Evolutionary conservation across 192 early-diverging fungal genomes (phyloP).

Genomic region (Gamsiella multidivaricata): DNA sequence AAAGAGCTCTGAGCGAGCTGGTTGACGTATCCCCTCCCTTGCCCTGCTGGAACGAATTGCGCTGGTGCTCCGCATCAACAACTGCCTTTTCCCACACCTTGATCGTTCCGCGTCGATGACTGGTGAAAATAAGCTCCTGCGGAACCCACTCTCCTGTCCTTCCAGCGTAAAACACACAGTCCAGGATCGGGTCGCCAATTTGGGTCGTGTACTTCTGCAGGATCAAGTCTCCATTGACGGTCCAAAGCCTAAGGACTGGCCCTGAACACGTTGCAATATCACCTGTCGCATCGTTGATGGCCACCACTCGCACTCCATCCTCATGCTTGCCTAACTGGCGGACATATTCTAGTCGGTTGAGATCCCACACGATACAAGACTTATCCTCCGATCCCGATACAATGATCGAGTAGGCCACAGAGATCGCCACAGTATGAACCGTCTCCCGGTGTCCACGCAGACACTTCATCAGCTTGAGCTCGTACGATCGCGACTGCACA

Average conservation of each 20-base stretch:
- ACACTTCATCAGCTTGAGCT: conserved; percentile 63
- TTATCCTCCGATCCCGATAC: conserved; percentile 72
- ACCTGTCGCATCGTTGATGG: conserved; percentile 71
- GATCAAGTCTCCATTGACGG: conserved; percentile 73
- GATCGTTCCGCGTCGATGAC: conserved; percentile 65
- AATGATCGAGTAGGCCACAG: conserved; percentile 69
- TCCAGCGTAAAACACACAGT: conserved; percentile 65
- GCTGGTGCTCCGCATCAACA: conserved; percentile 17
- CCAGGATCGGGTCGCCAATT: conserved; percentile 62
- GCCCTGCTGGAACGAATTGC: conserved; percentile 3
- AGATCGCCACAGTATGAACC: conserved; percentile 61
- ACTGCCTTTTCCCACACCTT: conserved; percentile 57
- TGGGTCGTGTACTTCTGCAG: conserved; percentile 61
- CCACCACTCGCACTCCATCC: conserved; percentile 59
- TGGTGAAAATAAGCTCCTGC: conserved; percentile 65
- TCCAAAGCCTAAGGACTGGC: conserved; percentile 67
- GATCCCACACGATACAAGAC: conserved; percentile 72
- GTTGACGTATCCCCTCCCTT: conserved; percentile 6
- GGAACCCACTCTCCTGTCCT: conserved; percentile 60
- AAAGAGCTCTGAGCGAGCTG: conserved; percentile 25
- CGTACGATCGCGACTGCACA: conserved; percentile 55
- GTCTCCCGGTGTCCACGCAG: conserved; percentile 69
- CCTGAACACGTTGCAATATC: conserved; percentile 74
- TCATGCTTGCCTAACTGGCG: conserved; percentile 66
- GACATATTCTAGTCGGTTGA: conserved; percentile 72